Conservation (phyloP, 2,329 filamentous ascomycete species). For the Pezicula carpinea region DNA sequence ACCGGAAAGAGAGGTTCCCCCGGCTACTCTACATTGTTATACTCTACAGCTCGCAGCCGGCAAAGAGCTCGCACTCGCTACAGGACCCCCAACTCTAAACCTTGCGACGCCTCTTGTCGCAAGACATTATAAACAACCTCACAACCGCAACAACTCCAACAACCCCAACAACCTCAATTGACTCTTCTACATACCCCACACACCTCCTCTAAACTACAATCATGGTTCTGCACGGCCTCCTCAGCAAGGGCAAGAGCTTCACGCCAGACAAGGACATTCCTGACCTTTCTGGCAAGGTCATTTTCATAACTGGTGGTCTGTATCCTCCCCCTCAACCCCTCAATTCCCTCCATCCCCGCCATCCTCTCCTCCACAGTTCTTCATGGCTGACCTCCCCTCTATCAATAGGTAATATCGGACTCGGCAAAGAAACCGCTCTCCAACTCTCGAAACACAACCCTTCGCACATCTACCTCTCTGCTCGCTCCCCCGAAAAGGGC, state of each 20-base stretch:
- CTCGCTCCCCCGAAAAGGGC: constrained; percentile 31
- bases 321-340: neutral
- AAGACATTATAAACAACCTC: too few species aligned
- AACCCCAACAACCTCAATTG: too few species aligned
- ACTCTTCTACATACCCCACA: too few species aligned
- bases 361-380: neutral
- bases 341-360: neutral
- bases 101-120: too few species aligned
- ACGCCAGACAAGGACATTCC: constrained; percentile 30
- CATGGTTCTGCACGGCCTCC: constrained; percentile 9
- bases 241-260: constrained; percentile 9
- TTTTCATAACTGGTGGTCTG: constrained; percentile 42
- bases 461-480: constrained; percentile 33
- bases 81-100: too few species aligned
- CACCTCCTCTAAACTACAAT: too few species aligned
- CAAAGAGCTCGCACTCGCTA: too few species aligned
- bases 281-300: constrained; percentile 34
- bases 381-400: neutral
- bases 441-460: constrained; percentile 37
- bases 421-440: constrained; percentile 39
- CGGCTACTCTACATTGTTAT: too few species aligned
- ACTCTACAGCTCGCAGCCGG: too few species aligned
- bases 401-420: constrained; percentile 31
- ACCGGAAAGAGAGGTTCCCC: too few species aligned
- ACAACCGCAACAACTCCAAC: too few species aligned